phyloP scores from a whole-genome alignment of 768 basidiomycete species.

The Panaeolus cyanescens region DNA sequence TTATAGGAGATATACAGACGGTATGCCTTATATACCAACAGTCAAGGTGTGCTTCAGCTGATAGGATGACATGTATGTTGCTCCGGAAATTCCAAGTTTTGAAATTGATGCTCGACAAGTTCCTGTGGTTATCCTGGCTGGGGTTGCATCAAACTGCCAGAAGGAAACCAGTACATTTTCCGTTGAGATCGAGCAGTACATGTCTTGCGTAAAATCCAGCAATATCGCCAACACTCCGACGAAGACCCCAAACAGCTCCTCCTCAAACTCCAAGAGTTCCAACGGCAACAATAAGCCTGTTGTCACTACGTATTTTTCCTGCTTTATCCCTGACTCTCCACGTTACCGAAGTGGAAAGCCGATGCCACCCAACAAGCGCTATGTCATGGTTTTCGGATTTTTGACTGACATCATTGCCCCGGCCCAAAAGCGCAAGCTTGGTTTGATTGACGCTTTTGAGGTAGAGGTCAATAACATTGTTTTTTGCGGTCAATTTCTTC shows the following conservation, averaged over 20 bases:
- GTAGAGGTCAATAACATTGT: neutral
- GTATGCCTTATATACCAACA: too few relatives aligned
- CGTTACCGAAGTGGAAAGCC: neutral
- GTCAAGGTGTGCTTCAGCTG: too few relatives aligned
- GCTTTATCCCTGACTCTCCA: slow-evolving; percentile 1
- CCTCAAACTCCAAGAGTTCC: too few relatives aligned
- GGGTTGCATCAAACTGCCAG: slow-evolving; percentile 3
- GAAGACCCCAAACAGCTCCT: neutral
- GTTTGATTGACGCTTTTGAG: slow-evolving; percentile 3
- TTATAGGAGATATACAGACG: slow-evolving; percentile 5
- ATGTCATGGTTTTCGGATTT: neutral
- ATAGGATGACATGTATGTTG: too few relatives aligned
- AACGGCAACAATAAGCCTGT: too few relatives aligned
- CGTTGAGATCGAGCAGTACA: slow-evolving; percentile 4
- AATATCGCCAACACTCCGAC: neutral
- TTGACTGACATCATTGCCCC: neutral
- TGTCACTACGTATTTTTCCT: slow-evolving; percentile 4
- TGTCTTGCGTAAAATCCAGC: slow-evolving; percentile 1
- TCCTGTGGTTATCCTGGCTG: neutral
- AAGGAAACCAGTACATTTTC: neutral
- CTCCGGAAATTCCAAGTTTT: neutral
- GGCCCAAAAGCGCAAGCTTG: neutral
- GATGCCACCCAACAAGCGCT: slow-evolving; percentile 3
- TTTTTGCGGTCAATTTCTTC: neutral
- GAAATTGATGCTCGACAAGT: neutral